Evolutionary conservation across 2,329 filamentous ascomycete species (phyloP).

Genomic region (Chrysoporthe cubensis): DNA sequence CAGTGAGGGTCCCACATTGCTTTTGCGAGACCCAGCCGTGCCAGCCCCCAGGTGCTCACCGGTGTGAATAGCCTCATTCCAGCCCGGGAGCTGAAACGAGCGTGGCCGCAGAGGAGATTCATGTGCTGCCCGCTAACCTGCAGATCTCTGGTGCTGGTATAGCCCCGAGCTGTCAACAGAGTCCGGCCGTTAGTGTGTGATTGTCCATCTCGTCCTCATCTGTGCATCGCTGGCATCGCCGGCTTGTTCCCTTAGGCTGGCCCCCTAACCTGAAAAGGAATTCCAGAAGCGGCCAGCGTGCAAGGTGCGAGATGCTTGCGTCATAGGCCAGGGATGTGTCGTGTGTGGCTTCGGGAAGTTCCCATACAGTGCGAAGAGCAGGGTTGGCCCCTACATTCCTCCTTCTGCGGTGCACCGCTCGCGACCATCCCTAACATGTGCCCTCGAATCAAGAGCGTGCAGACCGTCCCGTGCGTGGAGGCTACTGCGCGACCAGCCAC

Average conservation of each 20-base stretch:
- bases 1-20: neutral
- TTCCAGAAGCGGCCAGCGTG: neutral
- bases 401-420: neutral
- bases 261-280: neutral
- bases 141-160: neutral
- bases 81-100: neutral
- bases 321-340: constrained; percentile 26
- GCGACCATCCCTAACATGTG: neutral
- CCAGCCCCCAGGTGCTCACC: neutral
- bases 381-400: neutral
- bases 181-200: neutral
- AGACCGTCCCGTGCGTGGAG: too few relatives aligned
- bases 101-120: neutral
- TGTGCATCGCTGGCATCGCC: neutral
- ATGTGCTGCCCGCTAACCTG: neutral
- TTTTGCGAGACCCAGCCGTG: neutral
- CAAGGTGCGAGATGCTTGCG: constrained; percentile 24
- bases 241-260: neutral
- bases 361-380: constrained; percentile 4
- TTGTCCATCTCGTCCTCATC: neutral
- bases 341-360: constrained; percentile 7
- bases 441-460: neutral
- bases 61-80: constrained; percentile 16
- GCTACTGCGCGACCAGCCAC: too few relatives aligned
- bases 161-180: constrained; percentile 4